These are phyloP conservation scores for Tagetes erecta DNA, from an alignment of 129 eudicot species.

Conservation along the genomic window DNA sequence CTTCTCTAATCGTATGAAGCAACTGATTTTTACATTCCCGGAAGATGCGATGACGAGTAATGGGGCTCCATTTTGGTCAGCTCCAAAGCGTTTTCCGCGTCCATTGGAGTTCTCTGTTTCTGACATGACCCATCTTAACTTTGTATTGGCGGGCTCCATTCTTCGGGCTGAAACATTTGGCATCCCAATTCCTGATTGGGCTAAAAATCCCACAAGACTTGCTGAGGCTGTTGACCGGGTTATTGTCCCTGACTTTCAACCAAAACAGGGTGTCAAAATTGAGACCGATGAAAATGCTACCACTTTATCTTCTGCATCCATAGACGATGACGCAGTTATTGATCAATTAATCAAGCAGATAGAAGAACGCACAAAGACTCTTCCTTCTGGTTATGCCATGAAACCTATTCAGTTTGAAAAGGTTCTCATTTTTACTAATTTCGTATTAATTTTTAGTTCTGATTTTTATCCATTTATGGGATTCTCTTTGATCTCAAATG, in stretches of 20 bases:
- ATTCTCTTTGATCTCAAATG: neutral
- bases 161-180: slow-evolving; percentile 91
- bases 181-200: slow-evolving; percentile 88
- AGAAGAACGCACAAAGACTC: slow-evolving; percentile 49
- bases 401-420: slow-evolving; percentile 95
- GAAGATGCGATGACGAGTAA: slow-evolving; percentile 92
- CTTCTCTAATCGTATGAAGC: slow-evolving; percentile 79
- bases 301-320: slow-evolving; percentile 68
- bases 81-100: slow-evolving; percentile 91
- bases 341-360: slow-evolving; percentile 60
- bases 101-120: slow-evolving; percentile 64
- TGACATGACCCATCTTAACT: slow-evolving; percentile 78
- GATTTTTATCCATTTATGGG: neutral
- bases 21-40: slow-evolving; percentile 80
- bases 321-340: slow-evolving; percentile 78
- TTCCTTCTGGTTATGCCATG: slow-evolving; percentile 68
- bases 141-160: slow-evolving; percentile 65
- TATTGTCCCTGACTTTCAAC: slow-evolving; percentile 80
- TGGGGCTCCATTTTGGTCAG: slow-evolving; percentile 96
- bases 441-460: neutral
- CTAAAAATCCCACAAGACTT: slow-evolving; percentile 56
- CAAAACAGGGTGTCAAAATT: slow-evolving; percentile 73
- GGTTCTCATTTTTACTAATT: slow-evolving; percentile 37
- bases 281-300: slow-evolving; percentile 93
- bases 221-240: slow-evolving; percentile 74